phyloP scores from a whole-genome alignment of 306 rosid genomes.

The Benincasa hispida region DNA sequence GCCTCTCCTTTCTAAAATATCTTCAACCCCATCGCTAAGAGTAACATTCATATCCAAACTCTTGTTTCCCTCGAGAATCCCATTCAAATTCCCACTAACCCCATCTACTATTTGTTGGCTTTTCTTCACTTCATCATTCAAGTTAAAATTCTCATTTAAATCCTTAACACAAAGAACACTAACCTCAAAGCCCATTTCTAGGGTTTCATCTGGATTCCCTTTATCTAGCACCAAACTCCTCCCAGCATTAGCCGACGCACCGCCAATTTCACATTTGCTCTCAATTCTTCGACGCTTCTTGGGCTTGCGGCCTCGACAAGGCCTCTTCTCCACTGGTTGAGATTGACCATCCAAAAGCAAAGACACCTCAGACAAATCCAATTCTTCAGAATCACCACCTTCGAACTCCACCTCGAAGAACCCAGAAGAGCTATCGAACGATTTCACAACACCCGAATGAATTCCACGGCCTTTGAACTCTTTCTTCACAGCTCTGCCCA shows the following conservation, averaged over 20 bases:
- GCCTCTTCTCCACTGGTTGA: slow-evolving; percentile 15
- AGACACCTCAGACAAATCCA: slow-evolving; percentile 37
- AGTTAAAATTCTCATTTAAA: slow-evolving; percentile 14
- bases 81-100: slow-evolving; percentile 24
- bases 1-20: slow-evolving; percentile 15
- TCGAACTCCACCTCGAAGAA: slow-evolving; percentile 44
- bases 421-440: slow-evolving; percentile 51
- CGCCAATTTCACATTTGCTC: slow-evolving; percentile 9
- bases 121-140: slow-evolving; percentile 18
- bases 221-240: slow-evolving; percentile 17
- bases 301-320: slow-evolving; percentile 49
- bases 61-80: slow-evolving; percentile 1
- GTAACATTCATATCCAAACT: slow-evolving; percentile 22
- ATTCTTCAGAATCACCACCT: slow-evolving; percentile 54
- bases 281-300: slow-evolving; percentile 51
- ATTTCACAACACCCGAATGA: slow-evolving; percentile 59
- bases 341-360: slow-evolving; percentile 22
- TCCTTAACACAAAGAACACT: slow-evolving; percentile 13
- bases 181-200: slow-evolving; percentile 22
- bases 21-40: slow-evolving; percentile 11
- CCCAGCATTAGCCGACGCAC: slow-evolving; percentile 34
- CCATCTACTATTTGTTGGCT: slow-evolving; percentile 15
- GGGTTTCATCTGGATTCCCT: slow-evolving; percentile 20
- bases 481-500: slow-evolving; percentile 53
- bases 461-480: slow-evolving; percentile 36